These are phyloP conservation scores for Fusarium staphyleae DNA, from an alignment of 2,329 filamentous ascomycete genomes.

Conservation along the genomic window DNA sequence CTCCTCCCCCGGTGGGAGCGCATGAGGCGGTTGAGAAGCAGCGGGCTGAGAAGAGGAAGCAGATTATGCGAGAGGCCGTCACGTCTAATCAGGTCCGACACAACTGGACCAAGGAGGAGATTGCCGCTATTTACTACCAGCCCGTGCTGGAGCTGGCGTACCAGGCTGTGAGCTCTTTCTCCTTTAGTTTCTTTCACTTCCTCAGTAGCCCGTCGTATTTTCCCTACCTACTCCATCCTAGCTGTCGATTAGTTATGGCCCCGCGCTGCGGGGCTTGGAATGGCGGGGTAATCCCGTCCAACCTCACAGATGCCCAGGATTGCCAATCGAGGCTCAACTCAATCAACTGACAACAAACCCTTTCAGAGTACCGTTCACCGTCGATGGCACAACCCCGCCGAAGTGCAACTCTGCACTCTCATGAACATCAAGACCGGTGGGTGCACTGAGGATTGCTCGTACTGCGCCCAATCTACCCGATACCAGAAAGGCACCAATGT, in stretches of 20 bases:
- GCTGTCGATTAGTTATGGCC: not conserved
- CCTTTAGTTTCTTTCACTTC: not conserved
- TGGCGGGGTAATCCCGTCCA: conserved; percentile 4
- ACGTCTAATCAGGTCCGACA: conserved; percentile 68
- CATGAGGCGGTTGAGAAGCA: conserved; percentile 36
- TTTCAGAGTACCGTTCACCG: conserved; percentile 77
- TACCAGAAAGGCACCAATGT: conserved; percentile 80
- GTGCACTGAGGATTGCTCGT: conserved; percentile 90
- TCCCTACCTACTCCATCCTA: not conserved
- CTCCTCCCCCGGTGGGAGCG: conserved; percentile 29
- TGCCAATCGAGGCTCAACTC: conserved; percentile 5
- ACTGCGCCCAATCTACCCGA: conserved; percentile 88
- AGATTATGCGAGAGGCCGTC: conserved; percentile 60
- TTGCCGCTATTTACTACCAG: conserved; percentile 80
- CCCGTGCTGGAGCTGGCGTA: conserved; percentile 81
- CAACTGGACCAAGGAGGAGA: conserved; percentile 83
- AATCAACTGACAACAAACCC: conserved; percentile 21
- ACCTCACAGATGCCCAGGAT: conserved; percentile 5
- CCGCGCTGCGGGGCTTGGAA: conserved; percentile 1
- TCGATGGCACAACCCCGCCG: conserved; percentile 81
- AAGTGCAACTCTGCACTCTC: conserved; percentile 90
- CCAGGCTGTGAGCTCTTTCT: conserved; percentile 65
- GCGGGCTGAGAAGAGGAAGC: conserved; percentile 37
- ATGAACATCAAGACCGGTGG: conserved; percentile 98
- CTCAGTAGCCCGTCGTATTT: no score